Evolutionary conservation across 768 basidiomycete species (phyloP), one percentile per base, ranked within the genome.

Genomic region (Mycena indigotica): DNA sequence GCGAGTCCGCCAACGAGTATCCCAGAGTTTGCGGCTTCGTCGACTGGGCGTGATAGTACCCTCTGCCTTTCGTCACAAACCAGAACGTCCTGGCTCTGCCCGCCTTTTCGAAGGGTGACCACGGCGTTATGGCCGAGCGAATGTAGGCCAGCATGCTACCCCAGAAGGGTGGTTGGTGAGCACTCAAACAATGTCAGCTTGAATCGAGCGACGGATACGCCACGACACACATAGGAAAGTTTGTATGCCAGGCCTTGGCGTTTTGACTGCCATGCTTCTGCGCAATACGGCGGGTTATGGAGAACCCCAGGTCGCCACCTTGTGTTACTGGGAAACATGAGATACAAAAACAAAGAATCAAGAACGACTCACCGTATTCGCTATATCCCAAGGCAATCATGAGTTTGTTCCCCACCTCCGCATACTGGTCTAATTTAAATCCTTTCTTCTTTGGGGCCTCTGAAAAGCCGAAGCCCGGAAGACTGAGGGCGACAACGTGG

Each of bases 391-490:
- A 69, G 0, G 75, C 64, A 1, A 79, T 57, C 81, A 84, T 84
- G 30, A 84, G 53, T 56, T 81, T 83, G 52, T 80, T 68, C 2
- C 72, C 73, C 10, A 35, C 71, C 78, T 87, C 83, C 1, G 84
- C 84, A 49, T 79, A 83, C 54, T 86, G 82, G 1, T 65, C 30
- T 1, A 69, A 28, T 3, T 57, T 61, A 54, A 86, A 86, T 2
- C 83, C 84, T 61, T 73, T 74, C 63, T 80, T 83, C 35, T 64
- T 75, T 3, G 82, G 78, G 1, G 77, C 81, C 13, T 82, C 75
- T 0, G 86, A 86, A 66, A 87, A 87, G 0, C 84, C 87, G 69
- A 68, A 88, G 0, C 83, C 84, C 10, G 87, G 86, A 2, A 88
- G 62, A 61, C 84, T 81, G 10, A 80, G 59, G 0, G 80, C 82